Evolutionary conservation across 1,284 basidiomycete genomes (phyloP).

Genomic region (Ganoderma lucidum): DNA sequence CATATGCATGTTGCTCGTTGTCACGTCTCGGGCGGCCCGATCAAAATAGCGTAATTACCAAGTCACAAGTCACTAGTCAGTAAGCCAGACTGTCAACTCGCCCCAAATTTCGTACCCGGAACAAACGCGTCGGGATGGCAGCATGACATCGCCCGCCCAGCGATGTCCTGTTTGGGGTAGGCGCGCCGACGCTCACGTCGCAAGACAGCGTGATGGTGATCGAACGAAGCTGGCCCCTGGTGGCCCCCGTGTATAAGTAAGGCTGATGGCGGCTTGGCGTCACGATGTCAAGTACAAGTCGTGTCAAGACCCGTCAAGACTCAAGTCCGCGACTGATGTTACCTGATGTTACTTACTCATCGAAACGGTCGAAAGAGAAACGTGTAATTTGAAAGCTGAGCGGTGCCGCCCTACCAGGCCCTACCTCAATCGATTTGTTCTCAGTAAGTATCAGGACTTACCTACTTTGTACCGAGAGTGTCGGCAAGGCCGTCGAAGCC

Average conservation of each 20-base stretch:
- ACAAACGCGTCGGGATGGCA: background rate
- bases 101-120: background rate
- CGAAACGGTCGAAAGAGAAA: background rate
- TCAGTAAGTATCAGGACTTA: background rate
- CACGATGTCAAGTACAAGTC: background rate
- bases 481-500: too few relatives aligned
- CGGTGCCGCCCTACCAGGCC: background rate
- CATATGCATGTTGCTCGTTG: background rate
- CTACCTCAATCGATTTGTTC: background rate
- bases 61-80: background rate
- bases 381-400: background rate
- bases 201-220: background rate
- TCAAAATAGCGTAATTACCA: background rate
- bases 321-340: background rate
- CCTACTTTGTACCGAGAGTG: too few relatives aligned
- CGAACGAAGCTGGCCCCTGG: background rate
- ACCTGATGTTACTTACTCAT: background rate
- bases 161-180: background rate
- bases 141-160: conserved; percentile 1
- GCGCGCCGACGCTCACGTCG: conserved; percentile 10
- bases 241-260: background rate
- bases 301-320: background rate
- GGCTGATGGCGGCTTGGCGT: background rate
- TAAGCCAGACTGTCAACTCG: background rate
- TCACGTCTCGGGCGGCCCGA: background rate